These are phyloP conservation scores for Zymoseptoria ardabiliae DNA, from an alignment of 2,329 filamentous ascomycete genomes.

Conservation along the genomic window DNA sequence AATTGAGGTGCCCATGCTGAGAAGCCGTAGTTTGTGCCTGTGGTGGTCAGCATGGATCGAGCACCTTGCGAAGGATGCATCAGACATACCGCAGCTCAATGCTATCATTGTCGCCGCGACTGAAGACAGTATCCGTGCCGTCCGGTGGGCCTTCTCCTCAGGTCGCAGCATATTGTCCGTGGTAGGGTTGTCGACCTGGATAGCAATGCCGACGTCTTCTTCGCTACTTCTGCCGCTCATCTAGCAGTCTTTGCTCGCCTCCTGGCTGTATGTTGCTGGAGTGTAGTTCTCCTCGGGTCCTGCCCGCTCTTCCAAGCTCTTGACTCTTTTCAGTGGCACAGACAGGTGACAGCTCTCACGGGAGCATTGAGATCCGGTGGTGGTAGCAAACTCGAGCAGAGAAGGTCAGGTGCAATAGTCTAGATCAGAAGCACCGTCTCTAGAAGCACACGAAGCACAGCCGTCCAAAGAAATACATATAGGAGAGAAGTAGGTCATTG, in stretches of 20 bases:
- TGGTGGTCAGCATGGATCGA: constrained; percentile 52
- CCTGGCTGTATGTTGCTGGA: neutral
- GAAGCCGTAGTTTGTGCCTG: constrained; percentile 80
- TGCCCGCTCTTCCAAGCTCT: neutral
- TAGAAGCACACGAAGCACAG: no score
- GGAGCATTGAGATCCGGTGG: neutral
- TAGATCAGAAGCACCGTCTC: no score
- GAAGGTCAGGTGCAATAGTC: neutral
- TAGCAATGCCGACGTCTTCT: neutral
- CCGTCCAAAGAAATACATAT: neutral
- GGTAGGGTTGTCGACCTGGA: neutral
- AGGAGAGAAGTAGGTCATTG: neutral
- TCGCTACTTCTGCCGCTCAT: neutral
- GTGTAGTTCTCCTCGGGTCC: neutral
- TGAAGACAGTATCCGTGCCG: constrained; percentile 71
- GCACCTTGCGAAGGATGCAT: constrained; percentile 46
- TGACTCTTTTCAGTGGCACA: neutral
- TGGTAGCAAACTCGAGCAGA: neutral
- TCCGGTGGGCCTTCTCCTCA: constrained; percentile 44
- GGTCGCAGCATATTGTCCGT: constrained; percentile 31
- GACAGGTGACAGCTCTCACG: neutral
- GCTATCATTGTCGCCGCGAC: constrained; percentile 77
- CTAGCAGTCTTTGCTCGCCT: neutral
- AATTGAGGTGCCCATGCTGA: constrained; percentile 97
- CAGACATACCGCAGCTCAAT: constrained; percentile 77